A percentile compares a stretch with the other conserved stretches of the same genome.
These are phyloP conservation scores for Fusarium armeniacum DNA, from an alignment of 2,329 filamentous ascomycete species.

Conservation along the genomic window DNA sequence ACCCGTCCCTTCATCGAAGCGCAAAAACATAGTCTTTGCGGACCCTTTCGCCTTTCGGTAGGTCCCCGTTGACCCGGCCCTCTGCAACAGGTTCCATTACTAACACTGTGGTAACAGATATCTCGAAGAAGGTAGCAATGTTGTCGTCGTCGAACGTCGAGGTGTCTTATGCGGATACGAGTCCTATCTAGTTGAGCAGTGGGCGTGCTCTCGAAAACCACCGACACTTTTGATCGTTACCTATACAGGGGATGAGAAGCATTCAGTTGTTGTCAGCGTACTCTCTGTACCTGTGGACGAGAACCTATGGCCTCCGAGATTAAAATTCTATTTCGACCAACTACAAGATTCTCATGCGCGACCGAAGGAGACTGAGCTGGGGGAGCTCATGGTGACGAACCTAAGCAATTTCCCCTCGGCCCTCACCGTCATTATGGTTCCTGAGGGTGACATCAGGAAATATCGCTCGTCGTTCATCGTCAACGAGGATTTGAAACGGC, in stretches of 20 bases:
- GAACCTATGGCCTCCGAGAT: conserved; percentile 79
- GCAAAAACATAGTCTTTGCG: conserved; percentile 68
- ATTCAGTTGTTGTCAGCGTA: conserved; percentile 83
- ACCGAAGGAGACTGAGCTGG: conserved; percentile 83
- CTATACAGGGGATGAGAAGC: conserved; percentile 87
- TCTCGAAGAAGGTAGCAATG: conserved; percentile 86
- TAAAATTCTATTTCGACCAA: conserved; percentile 88
- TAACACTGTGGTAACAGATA: conserved; percentile 64
- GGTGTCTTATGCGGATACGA: conserved; percentile 85
- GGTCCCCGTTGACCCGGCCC: conserved; percentile 29
- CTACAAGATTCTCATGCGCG: conserved; percentile 88
- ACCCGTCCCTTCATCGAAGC: conserved; percentile 37
- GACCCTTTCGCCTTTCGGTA: conserved; percentile 71
- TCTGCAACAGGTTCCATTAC: conserved; percentile 3
- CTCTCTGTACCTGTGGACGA: conserved; percentile 87
- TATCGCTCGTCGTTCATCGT: conserved; percentile 90
- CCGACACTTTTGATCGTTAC: conserved; percentile 94
- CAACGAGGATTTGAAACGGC: conserved; percentile 91
- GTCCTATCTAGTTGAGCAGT: conserved; percentile 95
- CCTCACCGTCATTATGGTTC: conserved; percentile 90
- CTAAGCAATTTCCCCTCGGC: conserved; percentile 92
- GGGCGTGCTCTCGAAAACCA: conserved; percentile 91
- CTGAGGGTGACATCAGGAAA: conserved; percentile 84
- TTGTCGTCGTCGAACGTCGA: conserved; percentile 79
- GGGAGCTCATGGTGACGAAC: conserved; percentile 94